These are phyloP conservation scores for Zygoascus meyerae DNA, from an alignment of 1,139 yeast genomes.

Conservation along the genomic window DNA sequence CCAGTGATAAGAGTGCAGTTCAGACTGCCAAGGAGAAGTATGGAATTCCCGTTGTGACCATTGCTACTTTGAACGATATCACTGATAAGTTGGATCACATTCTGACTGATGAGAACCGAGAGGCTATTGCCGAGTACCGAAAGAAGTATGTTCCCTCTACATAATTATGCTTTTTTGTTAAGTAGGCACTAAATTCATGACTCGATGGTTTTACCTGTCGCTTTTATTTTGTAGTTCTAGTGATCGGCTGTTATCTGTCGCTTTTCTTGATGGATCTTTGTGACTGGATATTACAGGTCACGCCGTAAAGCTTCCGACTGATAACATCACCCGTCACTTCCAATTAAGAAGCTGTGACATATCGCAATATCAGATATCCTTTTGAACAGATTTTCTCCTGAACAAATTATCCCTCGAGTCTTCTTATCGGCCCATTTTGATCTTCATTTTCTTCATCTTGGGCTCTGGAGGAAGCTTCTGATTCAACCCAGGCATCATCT, in stretches of 20 bases:
- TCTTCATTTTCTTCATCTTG: constrained; percentile 24
- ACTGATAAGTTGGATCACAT: constrained; percentile 50
- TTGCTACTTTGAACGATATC: constrained; percentile 72
- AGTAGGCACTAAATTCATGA: background rate
- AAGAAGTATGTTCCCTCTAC: constrained; percentile 24
- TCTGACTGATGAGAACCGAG: constrained; percentile 40
- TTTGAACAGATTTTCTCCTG: too few relatives aligned
- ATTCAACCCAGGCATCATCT: constrained; percentile 30
- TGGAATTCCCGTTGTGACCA: constrained; percentile 76
- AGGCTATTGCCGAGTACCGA: constrained; percentile 33
- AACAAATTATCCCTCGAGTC: too few relatives aligned
- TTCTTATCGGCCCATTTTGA: constrained; percentile 17
- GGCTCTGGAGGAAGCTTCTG: constrained; percentile 16
- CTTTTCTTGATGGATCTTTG: too few relatives aligned
- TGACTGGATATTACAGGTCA: background rate
- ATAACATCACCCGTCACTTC: background rate
- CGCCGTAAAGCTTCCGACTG: background rate
- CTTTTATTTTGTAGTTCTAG: too few relatives aligned
- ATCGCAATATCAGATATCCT: too few relatives aligned
- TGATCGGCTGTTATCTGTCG: too few relatives aligned
- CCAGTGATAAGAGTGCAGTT: constrained; percentile 68
- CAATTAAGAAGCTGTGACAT: background rate
- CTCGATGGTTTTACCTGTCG: background rate
- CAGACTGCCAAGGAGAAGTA: constrained; percentile 68
- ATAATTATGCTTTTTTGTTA: background rate